phyloP scores from a whole-genome alignment of 2,329 filamentous ascomycete genomes.

The Verticillium longisporum region DNA sequence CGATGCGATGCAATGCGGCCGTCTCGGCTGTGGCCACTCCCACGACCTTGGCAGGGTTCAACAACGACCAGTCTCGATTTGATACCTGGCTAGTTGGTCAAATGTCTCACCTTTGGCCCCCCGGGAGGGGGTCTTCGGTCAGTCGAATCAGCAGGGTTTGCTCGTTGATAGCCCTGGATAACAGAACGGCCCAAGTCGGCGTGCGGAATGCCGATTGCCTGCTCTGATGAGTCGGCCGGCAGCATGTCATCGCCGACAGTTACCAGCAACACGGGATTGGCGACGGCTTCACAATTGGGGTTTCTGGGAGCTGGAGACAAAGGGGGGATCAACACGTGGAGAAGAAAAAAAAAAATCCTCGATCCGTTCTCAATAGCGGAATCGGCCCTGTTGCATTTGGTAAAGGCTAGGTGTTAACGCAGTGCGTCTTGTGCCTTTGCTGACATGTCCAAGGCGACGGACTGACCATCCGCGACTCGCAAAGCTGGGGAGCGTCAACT shows the following conservation, averaged over 20 bases:
- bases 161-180: background rate
- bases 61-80: background rate
- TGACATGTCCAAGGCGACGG: background rate
- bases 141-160: no score
- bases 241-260: background rate
- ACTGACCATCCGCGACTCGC: background rate
- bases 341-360: background rate
- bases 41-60: background rate
- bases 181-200: background rate
- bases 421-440: background rate
- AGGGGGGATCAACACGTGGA: background rate
- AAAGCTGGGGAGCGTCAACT: background rate
- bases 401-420: background rate
- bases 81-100: background rate
- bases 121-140: background rate
- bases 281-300: no score
- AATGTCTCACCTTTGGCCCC: background rate
- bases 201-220: background rate
- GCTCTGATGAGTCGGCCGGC: background rate
- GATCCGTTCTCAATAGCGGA: background rate
- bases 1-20: background rate
- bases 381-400: background rate
- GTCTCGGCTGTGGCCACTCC: background rate
- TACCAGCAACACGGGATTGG: background rate
- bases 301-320: no score